Evolutionary conservation across 139 green algal species (phyloP), one percentile per base, ranked within the genome.

Genomic region (Chlorella sp.): DNA sequence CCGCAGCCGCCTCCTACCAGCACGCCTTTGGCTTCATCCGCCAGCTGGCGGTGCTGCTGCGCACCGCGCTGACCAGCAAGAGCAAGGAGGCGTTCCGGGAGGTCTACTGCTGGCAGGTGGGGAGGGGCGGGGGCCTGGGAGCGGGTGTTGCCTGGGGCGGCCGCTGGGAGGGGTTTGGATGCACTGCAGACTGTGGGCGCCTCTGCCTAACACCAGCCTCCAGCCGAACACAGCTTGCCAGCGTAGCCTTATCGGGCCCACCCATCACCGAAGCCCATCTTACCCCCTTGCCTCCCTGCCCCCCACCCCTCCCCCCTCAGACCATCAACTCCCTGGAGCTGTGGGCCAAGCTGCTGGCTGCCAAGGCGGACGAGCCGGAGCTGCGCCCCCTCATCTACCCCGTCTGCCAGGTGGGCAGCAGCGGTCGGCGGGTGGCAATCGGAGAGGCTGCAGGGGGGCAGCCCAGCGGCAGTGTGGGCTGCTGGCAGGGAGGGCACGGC

Each of bases 261-360:
- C n/a, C n/a, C n/a, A n/a, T n/a, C n/a, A n/a, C n/a, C n/a, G n/a
- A n/a, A n/a, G n/a, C n/a, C n/a, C n/a, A n/a, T n/a, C n/a, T n/a
- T 44, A 30, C 7, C 17, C 67, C 32, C 67, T 74, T 14, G 5
- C 67, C 67, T 74, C 46, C 69, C 30, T 60, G 75, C 60, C 51
- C 74, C 65, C 87, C 76, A 19, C 72, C 82, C 60, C 68, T 73
- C 80, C 86, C 11, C 36, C 24, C 2, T 40, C 91, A 91, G 84
- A 95, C 92, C 72, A 82, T 98, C 46, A 96, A 96, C 88, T 98
- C 93, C 88, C 84, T 99, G 38, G 94, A 98, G 90, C 91, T 98
- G 54, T 99, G 96, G 96, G 92, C 90, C 34, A 92, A 91, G 76
- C 85, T 97, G 28, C 74, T 93, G 30, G 84, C 83, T 4, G 90